Percentiles rank a stretch among this genome's conserved stretches.
Conservation (phyloP, 140 eudicot genomes). For the Oenanthe javanica region DNA sequence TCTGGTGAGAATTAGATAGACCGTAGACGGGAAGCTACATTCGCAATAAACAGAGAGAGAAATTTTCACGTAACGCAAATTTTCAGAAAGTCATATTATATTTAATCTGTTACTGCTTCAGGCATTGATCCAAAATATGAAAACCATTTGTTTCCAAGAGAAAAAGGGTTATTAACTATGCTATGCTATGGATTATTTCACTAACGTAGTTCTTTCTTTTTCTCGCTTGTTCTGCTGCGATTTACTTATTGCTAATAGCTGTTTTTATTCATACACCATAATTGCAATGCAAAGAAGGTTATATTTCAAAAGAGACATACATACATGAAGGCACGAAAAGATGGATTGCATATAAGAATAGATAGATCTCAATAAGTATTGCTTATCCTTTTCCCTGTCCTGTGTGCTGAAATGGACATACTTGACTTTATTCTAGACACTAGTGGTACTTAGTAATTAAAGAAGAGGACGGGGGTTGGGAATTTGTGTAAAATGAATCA, state of each 20-base stretch:
- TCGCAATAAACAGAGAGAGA: neutral
- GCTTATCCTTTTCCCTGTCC: neutral
- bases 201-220: neutral
- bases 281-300: neutral
- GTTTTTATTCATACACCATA: neutral
- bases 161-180: neutral
- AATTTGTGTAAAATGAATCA: neutral
- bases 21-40: neutral
- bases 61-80: neutral
- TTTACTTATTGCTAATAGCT: neutral
- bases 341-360: neutral
- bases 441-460: neutral
- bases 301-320: neutral
- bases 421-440: conserved; percentile 7
- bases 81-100: neutral
- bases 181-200: neutral
- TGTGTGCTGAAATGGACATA: neutral
- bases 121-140: neutral
- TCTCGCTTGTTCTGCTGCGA: neutral
- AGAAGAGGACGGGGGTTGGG: conserved; percentile 10
- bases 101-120: neutral
- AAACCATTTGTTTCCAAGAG: neutral
- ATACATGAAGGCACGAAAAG: neutral
- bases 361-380: neutral
- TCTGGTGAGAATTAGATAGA: neutral